Conservation (phyloP, 139 green algal genomes). For the Chara braunii region DNA sequence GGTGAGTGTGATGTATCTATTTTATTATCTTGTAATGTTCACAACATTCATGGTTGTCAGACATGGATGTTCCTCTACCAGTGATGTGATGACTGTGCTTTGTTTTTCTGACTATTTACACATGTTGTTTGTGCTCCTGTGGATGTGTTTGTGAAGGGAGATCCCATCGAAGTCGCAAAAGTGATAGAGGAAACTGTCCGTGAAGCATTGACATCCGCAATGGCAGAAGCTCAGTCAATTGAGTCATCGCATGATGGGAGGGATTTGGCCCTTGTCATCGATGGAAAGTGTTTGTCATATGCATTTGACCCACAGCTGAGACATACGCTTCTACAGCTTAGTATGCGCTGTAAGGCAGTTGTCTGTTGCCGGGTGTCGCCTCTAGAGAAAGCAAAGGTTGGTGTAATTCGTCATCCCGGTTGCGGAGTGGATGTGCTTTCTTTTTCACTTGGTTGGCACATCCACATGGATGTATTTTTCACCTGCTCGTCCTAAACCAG, state of each 20-base stretch:
- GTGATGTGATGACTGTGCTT: too few species aligned
- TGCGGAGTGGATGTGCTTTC: too few species aligned
- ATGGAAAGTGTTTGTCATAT: constrained; percentile 42
- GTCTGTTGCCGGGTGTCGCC: constrained; percentile 68
- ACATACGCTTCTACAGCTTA: constrained; percentile 50
- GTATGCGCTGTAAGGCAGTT: constrained; percentile 57
- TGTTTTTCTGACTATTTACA: neutral
- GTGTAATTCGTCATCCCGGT: too few species aligned
- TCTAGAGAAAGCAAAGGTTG: constrained; percentile 53
- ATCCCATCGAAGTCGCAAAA: constrained; percentile 8
- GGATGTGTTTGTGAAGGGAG: constrained; percentile 8
- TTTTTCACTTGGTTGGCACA: too few species aligned
- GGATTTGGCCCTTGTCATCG: constrained; percentile 40
- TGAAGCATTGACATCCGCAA: constrained; percentile 18
- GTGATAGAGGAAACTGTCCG: constrained; percentile 11
- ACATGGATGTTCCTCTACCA: too few species aligned
- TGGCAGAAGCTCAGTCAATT: constrained; percentile 2
- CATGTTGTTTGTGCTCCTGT: neutral
- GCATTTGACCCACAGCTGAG: constrained; percentile 33
- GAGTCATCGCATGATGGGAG: constrained; percentile 10
- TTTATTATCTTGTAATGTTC: too few species aligned
- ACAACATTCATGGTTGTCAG: too few species aligned
- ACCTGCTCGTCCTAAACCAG: too few species aligned
- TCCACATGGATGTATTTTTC: too few species aligned
- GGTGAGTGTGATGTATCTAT: too few species aligned